A percentile compares a stretch with the other conserved stretches of the same genome.
Evolutionary conservation across 352 stramenopile genomes (phyloP).

Genomic region (Phytopythium sindhum): DNA sequence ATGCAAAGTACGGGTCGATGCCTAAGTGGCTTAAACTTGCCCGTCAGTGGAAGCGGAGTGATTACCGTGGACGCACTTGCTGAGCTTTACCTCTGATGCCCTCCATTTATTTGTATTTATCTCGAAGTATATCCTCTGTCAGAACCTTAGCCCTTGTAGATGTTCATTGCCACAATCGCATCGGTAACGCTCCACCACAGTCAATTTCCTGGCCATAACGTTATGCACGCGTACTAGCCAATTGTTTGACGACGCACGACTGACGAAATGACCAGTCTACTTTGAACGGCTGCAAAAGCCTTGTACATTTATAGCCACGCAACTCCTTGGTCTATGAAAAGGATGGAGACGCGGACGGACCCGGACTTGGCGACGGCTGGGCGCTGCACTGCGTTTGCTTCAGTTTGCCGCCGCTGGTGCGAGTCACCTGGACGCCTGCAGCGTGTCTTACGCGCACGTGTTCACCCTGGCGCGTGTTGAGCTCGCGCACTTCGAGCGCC

Average conservation of each 20-base stretch:
- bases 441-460: neutral
- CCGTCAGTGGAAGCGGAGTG: constrained; percentile 72
- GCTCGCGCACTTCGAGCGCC: constrained; percentile 9
- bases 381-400: neutral
- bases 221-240: no score
- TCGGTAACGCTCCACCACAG: no score
- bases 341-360: no score
- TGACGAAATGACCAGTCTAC: no score
- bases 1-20: constrained; percentile 75
- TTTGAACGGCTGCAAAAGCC: no score
- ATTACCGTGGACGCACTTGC: constrained; percentile 73
- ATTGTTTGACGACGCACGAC: no score
- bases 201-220: no score
- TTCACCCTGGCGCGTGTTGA: neutral
- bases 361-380: neutral
- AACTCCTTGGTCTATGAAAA: no score
- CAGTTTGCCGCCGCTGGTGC: neutral
- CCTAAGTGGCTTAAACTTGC: constrained; percentile 78
- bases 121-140: no score
- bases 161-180: neutral
- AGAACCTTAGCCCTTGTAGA: no score
- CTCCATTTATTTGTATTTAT: neutral
- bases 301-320: no score
- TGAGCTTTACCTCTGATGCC: constrained; percentile 26
- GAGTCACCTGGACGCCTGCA: neutral